Base-by-base conservation (phyloP, 169 alveolate genomes). In the Babesia ovis region DNA sequence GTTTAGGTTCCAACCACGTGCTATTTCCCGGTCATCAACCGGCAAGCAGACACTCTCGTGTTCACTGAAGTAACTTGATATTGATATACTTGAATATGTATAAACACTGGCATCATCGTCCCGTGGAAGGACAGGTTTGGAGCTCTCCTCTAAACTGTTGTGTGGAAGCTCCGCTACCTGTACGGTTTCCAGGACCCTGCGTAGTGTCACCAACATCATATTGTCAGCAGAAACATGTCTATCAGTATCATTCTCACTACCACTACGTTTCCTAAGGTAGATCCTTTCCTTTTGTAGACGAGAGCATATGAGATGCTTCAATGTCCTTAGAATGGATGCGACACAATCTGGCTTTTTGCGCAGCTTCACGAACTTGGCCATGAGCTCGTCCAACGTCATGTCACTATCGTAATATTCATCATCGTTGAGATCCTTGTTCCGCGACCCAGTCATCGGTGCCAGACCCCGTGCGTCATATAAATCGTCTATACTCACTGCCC, bases 1-100 rank as follows among this genome's bases (percentile, higher is more conserved):
- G 45, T 35, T 34, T 43, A 32, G 46, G 53, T 12, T 22, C 67
- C 34, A 53, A 31, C 50, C 25, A 4, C 39, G n/a, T 16, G 58
- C 64, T 11, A 59, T 23, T 22, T 22, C 60, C 55, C 66, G 2
- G 27, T 41, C 56, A 29, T 64, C 39, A 18, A 69, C 64, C 4
- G 66, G 68, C 20, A 58, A 4, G 50, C 23, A 42, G 6, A 69
- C 27, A 43, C 41, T 51, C 29, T 79, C 86, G 22, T 18, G 29
- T n/a, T 57, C 59, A n/a, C 76, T 64, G 29, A 58, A 57, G 64
- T 79, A 79, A 11, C 77, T 68, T 29, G 86, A 79, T 9, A 79
- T 34, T 9, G 86, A 59, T 3, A 79, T 37, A 42, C 86, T 79
- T 14, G 86, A 79, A 35, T 79, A 79, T 18, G 86, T 79, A 60